Percentiles rank a stretch among this genome's conserved stretches.
These are phyloP conservation scores for Thalassiosira exigua DNA, from an alignment of 352 stramenopile species.

Conservation along the genomic window DNA sequence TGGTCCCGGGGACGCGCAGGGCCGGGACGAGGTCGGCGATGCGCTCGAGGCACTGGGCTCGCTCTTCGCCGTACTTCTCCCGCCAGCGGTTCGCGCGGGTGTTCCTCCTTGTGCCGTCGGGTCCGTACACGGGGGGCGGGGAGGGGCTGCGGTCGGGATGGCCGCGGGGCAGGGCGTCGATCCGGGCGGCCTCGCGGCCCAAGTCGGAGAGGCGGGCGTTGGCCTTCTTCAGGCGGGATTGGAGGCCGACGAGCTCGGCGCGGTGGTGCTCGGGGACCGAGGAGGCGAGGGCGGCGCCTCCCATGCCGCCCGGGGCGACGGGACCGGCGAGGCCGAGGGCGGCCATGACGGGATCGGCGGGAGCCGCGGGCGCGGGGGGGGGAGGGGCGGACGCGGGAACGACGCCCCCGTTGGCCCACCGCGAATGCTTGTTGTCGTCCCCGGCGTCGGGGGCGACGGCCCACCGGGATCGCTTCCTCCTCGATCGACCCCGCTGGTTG, in stretches of 20 bases:
- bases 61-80: constrained; percentile 89
- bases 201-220: constrained; percentile 74
- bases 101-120: constrained; percentile 95
- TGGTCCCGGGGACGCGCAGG: constrained; percentile 85
- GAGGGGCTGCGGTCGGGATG: constrained; percentile 79
- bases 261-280: constrained; percentile 51
- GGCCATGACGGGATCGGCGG: constrained; percentile 46
- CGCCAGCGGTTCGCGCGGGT: constrained; percentile 95
- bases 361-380: background rate
- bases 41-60: constrained; percentile 92
- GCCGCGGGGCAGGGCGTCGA: constrained; percentile 71
- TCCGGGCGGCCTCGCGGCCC: constrained; percentile 65
- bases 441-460: too few relatives aligned
- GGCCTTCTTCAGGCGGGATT: constrained; percentile 64
- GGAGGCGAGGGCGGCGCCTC: background rate
- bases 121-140: constrained; percentile 91
- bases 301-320: background rate
- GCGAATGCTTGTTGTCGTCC: constrained; percentile 58
- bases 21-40: constrained; percentile 93
- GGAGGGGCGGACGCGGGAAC: background rate
- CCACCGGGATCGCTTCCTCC: constrained; percentile 49
- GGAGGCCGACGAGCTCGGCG: constrained; percentile 57
- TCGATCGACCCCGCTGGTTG: constrained; percentile 12
- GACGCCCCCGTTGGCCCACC: constrained; percentile 31
- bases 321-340: constrained; percentile 37